Percentiles rank a stretch among this genome's conserved stretches.
phyloP scores from a whole-genome alignment of 805 yeast species.

The Saturnispora quitensis region DNA sequence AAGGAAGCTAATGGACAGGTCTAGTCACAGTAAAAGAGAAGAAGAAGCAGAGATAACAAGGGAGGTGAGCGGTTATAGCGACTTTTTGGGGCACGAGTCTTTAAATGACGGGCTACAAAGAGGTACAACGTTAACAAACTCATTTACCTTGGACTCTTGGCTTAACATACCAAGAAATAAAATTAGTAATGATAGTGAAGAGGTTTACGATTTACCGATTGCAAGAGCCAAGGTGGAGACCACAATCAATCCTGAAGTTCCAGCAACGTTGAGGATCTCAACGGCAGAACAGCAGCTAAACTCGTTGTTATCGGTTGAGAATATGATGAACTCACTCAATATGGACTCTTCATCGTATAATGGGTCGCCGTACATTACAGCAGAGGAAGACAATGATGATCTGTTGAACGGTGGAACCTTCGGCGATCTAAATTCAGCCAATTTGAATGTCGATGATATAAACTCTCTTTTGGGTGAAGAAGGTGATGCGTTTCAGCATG shows the following conservation, averaged over 20 bases:
- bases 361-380: slow-evolving; percentile 5
- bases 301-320: not conserved
- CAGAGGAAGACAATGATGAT: slow-evolving; percentile 1
- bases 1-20: not conserved
- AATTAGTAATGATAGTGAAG: not conserved
- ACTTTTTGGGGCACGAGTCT: not conserved
- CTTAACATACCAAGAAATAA: slow-evolving; percentile 1
- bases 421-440: not conserved
- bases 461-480: slow-evolving; percentile 5
- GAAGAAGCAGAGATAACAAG: not conserved
- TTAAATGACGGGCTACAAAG: not conserved
- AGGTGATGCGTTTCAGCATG: not conserved
- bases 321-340: not conserved
- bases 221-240: not conserved
- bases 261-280: not conserved
- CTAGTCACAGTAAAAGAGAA: not conserved
- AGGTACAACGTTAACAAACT: not conserved
- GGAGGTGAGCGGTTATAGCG: not conserved
- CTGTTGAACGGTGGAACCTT: not conserved
- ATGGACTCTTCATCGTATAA: not conserved
- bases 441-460: not conserved
- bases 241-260: not conserved
- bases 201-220: not conserved
- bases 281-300: not conserved
- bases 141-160: slow-evolving; percentile 4